These are phyloP conservation scores for Suillus subluteus DNA, from an alignment of 768 basidiomycete species.

Conservation along the genomic window DNA sequence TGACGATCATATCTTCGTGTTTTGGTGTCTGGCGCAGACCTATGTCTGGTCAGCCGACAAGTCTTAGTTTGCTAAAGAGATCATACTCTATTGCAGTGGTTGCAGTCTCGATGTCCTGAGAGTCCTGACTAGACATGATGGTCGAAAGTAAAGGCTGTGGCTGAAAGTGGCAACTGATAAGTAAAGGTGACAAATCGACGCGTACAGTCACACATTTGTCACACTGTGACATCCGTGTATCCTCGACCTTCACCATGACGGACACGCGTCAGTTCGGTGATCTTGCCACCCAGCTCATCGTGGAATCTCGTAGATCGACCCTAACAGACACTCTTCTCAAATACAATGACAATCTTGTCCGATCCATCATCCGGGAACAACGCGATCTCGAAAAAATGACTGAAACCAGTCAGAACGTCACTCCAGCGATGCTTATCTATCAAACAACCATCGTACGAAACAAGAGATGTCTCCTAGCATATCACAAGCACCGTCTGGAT, in stretches of 20 bases:
- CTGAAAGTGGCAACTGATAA: constrained; percentile 11
- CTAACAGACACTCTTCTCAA: constrained; percentile 84
- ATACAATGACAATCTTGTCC: constrained; percentile 89
- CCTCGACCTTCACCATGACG: constrained; percentile 31
- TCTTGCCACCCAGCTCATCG: constrained; percentile 84
- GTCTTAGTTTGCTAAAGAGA: neutral
- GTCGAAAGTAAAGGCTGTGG: constrained; percentile 13
- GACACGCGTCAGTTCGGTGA: constrained; percentile 78
- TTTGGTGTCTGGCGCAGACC: constrained; percentile 80
- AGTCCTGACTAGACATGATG: constrained; percentile 39
- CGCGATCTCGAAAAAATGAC: constrained; percentile 76
- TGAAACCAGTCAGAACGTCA: constrained; percentile 50
- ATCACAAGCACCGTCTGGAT: constrained; percentile 86
- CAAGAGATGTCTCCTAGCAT: constrained; percentile 94
- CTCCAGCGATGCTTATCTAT: constrained; percentile 73
- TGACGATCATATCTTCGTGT: constrained; percentile 94
- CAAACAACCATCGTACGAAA: constrained; percentile 91
- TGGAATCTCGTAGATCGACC: constrained; percentile 85
- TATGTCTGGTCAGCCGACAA: constrained; percentile 27
- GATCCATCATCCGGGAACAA: constrained; percentile 87
- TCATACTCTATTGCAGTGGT: constrained; percentile 45
- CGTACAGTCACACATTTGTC: constrained; percentile 15
- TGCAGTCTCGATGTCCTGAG: constrained; percentile 51
- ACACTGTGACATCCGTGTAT: constrained; percentile 13
- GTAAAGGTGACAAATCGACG: constrained; percentile 14